Conservation (phyloP, 2,329 filamentous ascomycete genomes). For the Trichoderma harzianum region DNA sequence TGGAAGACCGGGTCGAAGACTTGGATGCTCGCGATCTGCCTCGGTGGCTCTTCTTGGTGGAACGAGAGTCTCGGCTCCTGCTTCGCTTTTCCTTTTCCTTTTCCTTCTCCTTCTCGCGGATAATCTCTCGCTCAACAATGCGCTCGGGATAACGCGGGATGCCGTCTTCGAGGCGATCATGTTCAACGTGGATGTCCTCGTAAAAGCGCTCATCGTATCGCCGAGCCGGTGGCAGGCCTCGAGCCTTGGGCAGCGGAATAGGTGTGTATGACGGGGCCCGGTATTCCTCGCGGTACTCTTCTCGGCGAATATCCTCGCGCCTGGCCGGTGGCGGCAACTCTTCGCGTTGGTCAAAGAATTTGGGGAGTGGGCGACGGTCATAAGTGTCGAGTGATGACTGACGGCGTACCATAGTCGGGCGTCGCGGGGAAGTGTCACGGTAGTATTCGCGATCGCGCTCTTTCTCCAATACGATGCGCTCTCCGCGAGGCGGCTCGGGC, state of each 20-base stretch:
- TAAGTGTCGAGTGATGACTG: conserved; percentile 91
- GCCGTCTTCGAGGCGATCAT: conserved; percentile 67
- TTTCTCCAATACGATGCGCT: conserved; percentile 49
- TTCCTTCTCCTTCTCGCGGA: conserved; percentile 38
- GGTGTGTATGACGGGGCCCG: conserved; percentile 52
- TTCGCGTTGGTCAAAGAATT: conserved; percentile 51
- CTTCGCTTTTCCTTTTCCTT: conserved; percentile 37
- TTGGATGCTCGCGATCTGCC: conserved; percentile 42
- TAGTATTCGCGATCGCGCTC: conserved; percentile 50
- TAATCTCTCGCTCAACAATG: conserved; percentile 60
- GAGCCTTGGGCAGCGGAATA: conserved; percentile 66
- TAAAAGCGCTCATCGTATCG: conserved; percentile 55
- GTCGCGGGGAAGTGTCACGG: conserved; percentile 50
- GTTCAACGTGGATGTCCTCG: conserved; percentile 66
- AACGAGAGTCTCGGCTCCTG: conserved; percentile 39
- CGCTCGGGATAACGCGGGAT: conserved; percentile 42
- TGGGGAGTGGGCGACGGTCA: conserved; percentile 64
- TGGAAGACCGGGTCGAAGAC: conserved; percentile 41
- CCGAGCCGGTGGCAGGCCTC: conserved; percentile 57
- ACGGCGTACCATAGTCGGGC: conserved; percentile 68
- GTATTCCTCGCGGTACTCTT: conserved; percentile 47
- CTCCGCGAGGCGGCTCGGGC: conserved; percentile 27
- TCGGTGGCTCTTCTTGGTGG: conserved; percentile 36
- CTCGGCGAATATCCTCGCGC: conserved; percentile 46
- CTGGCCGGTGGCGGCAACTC: conserved; percentile 61